Percentiles rank a stretch among this genome's conserved stretches.
Conservation (phyloP, 2,329 filamentous ascomycete species). For the Botryotinia narcissicola region DNA sequence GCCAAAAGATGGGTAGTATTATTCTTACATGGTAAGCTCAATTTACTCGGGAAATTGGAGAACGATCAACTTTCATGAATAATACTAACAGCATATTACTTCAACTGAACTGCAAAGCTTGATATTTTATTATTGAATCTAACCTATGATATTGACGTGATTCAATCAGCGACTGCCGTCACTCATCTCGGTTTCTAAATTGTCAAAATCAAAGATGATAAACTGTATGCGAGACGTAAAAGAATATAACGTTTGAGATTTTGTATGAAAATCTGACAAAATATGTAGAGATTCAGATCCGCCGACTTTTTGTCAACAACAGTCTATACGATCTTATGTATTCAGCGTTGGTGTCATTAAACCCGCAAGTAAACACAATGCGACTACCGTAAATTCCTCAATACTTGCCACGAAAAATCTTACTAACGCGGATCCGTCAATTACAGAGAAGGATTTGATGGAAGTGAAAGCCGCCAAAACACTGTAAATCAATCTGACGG, state of each 20-base stretch:
- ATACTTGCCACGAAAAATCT: slow-evolving; percentile 37
- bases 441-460: slow-evolving; percentile 30
- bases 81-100: neutral
- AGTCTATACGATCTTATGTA: neutral
- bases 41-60: neutral
- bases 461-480: slow-evolving; percentile 34
- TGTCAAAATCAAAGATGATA: neutral
- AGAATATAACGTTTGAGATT: accelerated
- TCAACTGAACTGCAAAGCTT: accelerated
- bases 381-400: slow-evolving; percentile 38
- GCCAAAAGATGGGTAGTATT: neutral
- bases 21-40: neutral
- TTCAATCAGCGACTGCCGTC: neutral
- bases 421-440: slow-evolving; percentile 32
- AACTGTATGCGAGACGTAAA: neutral
- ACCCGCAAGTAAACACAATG: slow-evolving; percentile 33
- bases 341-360: slow-evolving; percentile 10
- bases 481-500: slow-evolving; percentile 38
- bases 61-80: accelerated
- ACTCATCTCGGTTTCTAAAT: neutral
- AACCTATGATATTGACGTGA: neutral
- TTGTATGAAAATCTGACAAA: neutral
- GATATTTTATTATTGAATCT: neutral
- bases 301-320: neutral
- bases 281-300: neutral